A percentile compares a stretch with the other conserved stretches of the same genome.
Evolutionary conservation across 805 yeast species (phyloP).

Genomic region (Saccharomyces mikatae): DNA sequence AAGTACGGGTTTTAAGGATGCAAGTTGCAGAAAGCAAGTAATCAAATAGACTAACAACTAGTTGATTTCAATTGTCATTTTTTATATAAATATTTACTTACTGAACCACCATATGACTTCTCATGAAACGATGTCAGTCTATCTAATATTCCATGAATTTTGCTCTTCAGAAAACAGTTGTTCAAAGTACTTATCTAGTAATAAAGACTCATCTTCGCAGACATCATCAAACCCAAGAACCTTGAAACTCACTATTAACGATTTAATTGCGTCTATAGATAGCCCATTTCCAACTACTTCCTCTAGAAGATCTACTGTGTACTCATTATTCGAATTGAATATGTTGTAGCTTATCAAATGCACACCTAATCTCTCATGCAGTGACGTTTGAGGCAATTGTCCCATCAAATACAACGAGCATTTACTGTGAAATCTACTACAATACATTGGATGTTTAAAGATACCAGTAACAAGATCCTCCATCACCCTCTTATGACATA

Average conservation of each 20-base stretch:
- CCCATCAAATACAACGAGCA: conserved; percentile 64
- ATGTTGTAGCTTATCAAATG: conserved; percentile 14
- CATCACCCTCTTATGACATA: conserved; percentile 40
- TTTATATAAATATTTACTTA: neutral
- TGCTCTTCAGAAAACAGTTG: neutral
- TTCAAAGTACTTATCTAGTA: neutral
- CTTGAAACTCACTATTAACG: conserved; percentile 27
- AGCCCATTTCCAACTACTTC: conserved; percentile 18
- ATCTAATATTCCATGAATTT: neutral
- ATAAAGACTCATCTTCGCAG: neutral
- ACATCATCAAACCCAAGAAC: conserved; percentile 11
- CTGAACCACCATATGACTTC: neutral
- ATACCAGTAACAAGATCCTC: conserved; percentile 15
- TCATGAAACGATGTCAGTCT: neutral
- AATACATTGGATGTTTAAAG: conserved; percentile 44
- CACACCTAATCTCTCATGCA: conserved; percentile 61
- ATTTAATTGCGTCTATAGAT: conserved; percentile 24
- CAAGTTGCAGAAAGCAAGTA: neutral
- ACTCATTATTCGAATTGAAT: conserved; percentile 3
- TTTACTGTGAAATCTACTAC: conserved; percentile 73
- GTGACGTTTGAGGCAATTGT: conserved; percentile 62
- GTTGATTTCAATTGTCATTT: neutral
- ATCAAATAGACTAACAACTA: neutral
- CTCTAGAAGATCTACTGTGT: conserved; percentile 32
- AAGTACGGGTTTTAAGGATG: conserved; percentile 11